Evolutionary conservation across 768 basidiomycete species (phyloP).

Genomic region (Russula ochroleuca): DNA sequence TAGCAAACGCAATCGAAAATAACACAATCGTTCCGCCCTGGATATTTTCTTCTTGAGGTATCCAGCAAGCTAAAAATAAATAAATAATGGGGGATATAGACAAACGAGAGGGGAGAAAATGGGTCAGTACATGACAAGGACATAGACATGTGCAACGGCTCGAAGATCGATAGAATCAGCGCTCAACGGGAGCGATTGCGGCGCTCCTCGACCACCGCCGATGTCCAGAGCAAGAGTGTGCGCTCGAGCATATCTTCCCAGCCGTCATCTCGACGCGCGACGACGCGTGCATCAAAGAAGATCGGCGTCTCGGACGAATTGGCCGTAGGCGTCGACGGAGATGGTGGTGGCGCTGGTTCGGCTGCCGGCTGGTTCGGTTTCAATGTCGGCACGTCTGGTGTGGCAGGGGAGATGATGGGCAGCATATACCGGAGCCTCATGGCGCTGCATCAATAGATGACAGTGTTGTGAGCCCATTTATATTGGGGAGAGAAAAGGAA

Average conservation of each 20-base stretch:
- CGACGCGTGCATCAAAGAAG: conserved; percentile 65
- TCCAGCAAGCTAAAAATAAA: not conserved
- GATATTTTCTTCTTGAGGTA: not conserved
- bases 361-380: conserved; percentile 25
- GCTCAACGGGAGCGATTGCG: conserved; percentile 30
- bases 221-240: conserved; percentile 61
- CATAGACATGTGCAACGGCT: not conserved
- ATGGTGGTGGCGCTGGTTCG: conserved; percentile 21
- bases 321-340: conserved; percentile 35
- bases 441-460: conserved; percentile 43
- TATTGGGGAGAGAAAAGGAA: not conserved
- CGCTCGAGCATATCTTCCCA: conserved; percentile 79
- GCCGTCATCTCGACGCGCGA: conserved; percentile 69
- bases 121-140: conserved; percentile 11
- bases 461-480: not conserved
- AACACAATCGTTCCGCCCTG: too few species aligned
- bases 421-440: conserved; percentile 79
- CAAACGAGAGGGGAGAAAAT: not conserved
- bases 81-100: not conserved
- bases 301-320: conserved; percentile 45
- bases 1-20: conserved; percentile 1
- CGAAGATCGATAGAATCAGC: not conserved
- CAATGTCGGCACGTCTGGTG: conserved; percentile 34
- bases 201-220: conserved; percentile 63
- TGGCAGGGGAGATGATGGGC: conserved; percentile 55